These are phyloP conservation scores for Rhizopogon rudus DNA, from an alignment of 768 basidiomycete genomes.

Conservation along the genomic window DNA sequence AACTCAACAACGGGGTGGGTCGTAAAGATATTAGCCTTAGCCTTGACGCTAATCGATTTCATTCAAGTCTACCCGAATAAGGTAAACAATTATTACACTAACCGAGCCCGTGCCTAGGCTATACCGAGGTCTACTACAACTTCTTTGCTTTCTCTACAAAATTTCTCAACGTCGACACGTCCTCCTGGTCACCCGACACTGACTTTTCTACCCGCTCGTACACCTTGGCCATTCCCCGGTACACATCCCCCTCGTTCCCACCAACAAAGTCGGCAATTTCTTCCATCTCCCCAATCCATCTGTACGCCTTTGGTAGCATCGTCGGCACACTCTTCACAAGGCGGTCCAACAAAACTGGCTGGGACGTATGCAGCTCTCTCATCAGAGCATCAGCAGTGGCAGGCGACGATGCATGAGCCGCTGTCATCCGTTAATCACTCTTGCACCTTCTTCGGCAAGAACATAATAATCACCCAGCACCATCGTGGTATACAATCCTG, in stretches of 20 bases:
- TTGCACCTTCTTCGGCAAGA: background rate
- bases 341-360: slow-evolving; percentile 38
- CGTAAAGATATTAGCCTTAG: too few species aligned
- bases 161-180: slow-evolving; percentile 34
- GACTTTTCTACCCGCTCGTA: slow-evolving; percentile 41
- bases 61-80: background rate
- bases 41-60: background rate
- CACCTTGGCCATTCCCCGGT: slow-evolving; percentile 41
- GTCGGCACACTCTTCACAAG: slow-evolving; percentile 34
- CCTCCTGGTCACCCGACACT: slow-evolving; percentile 31
- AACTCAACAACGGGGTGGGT: too few species aligned
- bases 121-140: slow-evolving; percentile 4
- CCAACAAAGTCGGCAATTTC: slow-evolving; percentile 57
- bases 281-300: slow-evolving; percentile 60
- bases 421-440: slow-evolving; percentile 21
- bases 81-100: too few species aligned
- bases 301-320: slow-evolving; percentile 60
- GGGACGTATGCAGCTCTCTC: slow-evolving; percentile 41
- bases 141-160: slow-evolving; percentile 45
- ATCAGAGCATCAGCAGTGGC: slow-evolving; percentile 56
- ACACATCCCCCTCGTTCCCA: slow-evolving; percentile 37
- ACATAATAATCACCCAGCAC: slow-evolving; percentile 38
- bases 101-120: too few species aligned
- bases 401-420: slow-evolving; percentile 52
- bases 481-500: slow-evolving; percentile 50